Conservation (phyloP, 2,329 filamentous ascomycete genomes). For the Aspergillus melleus region DNA sequence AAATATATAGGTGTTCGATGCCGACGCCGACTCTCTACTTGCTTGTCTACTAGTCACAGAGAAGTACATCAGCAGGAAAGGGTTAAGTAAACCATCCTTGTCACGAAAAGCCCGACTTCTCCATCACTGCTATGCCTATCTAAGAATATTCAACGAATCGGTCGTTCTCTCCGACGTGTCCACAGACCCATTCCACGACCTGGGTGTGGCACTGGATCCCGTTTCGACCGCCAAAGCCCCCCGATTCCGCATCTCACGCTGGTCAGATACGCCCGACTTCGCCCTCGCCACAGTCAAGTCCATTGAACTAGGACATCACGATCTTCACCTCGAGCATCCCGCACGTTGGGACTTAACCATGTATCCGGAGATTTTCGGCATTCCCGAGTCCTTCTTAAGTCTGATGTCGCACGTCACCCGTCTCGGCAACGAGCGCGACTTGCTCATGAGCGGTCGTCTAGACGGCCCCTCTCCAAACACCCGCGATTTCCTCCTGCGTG, state of each 20-base stretch:
- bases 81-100: conserved; percentile 24
- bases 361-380: conserved; percentile 48
- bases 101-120: conserved; percentile 46
- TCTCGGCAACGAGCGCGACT: conserved; percentile 45
- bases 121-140: conserved; percentile 51
- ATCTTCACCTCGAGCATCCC: conserved; percentile 46
- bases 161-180: conserved; percentile 2
- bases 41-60: not conserved
- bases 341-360: conserved; percentile 44
- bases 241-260: not conserved
- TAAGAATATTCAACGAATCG: conserved; percentile 50
- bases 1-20: not conserved
- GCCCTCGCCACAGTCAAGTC: conserved; percentile 29
- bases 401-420: conserved; percentile 46
- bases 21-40: not conserved
- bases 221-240: conserved; percentile 20
- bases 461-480: conserved; percentile 20
- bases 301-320: conserved; percentile 30
- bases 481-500: conserved; percentile 1
- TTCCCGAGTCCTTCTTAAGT: conserved; percentile 45
- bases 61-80: conserved; percentile 29
- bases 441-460: not conserved
- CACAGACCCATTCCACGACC: not conserved
- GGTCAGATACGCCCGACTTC: conserved; percentile 22
- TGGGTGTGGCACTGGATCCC: conserved; percentile 17